Base-by-base conservation (phyloP, 169 alveolate species). In the Hepatocystis sp. region DNA sequence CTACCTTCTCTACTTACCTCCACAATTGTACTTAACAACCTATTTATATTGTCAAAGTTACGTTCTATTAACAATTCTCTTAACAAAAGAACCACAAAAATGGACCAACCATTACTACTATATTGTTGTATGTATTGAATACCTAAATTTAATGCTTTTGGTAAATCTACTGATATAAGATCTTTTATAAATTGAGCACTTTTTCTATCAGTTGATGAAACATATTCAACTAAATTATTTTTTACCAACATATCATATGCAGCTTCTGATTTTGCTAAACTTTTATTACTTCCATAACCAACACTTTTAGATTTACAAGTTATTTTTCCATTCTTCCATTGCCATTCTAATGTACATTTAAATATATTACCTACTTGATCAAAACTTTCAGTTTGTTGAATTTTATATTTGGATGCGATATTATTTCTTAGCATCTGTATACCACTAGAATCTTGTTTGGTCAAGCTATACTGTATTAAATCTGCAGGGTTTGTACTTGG, bases 71-170 rank as follows among this genome's bases (percentile, higher is more conserved):
- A 64, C 40, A 76, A 58, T 64, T 76, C 88, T 13, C 88, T 56
- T 8, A 76, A 23, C n/a, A 76, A 39, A 25, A 27, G 46, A n/a
- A 76, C 32, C n/a, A 76, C 17, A 58, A 76, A 76, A 13, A 76
- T 76, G 8, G 88, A 76, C 88, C 88, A 76, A 0, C 78, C 88
- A 49, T 32, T 76, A 76, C 88, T 76, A 51, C 88, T 76, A 76
- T 76, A 76, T 36, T 76, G 88, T 17, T 58, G 39, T 23, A 76
- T 76, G 34, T 58, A 76, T 36, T 76, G 88, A 5, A 76, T 58
- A 13, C 66, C 88, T 60, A 76, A 36, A 13, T 76, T 76, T 21
- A 76, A 36, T 0, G 88, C 88, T 32, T 76, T 76, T 28, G 30
- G 56, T 49, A 76, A 32, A 76, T 76, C 88, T 39, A 58, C 58